A percentile compares a stretch with the other conserved stretches of the same genome.
Conservation (phyloP, 352 stramenopile species). For the Hyaloperonospora arabidopsidis region DNA sequence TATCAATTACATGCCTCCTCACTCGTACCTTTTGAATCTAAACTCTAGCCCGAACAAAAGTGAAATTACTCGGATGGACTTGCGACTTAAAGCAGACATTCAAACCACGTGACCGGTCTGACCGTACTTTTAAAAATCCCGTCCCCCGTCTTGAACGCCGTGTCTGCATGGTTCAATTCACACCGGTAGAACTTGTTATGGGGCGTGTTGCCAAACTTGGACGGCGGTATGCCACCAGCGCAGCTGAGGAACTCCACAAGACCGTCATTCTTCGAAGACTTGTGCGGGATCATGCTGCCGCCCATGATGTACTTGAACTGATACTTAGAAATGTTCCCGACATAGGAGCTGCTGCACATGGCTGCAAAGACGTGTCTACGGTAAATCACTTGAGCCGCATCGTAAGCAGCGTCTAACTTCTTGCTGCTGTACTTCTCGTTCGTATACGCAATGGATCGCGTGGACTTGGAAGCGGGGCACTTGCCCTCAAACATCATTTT, state of each 20-base stretch:
- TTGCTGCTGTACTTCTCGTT: conserved; percentile 10
- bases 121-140: conserved; percentile 25
- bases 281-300: conserved; percentile 25
- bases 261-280: conserved; percentile 32
- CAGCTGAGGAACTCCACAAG: conserved; percentile 43
- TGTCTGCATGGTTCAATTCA: conserved; percentile 44
- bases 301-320: conserved; percentile 28
- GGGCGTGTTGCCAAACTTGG: conserved; percentile 25
- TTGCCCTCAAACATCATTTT: neutral
- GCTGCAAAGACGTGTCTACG: conserved; percentile 22
- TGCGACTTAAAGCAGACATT: conserved; percentile 25
- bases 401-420: conserved; percentile 20
- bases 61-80: neutral
- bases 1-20: no score
- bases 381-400: conserved; percentile 26
- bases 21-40: neutral
- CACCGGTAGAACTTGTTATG: conserved; percentile 27
- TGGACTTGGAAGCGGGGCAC: neutral
- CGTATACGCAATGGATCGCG: neutral
- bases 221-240: conserved; percentile 7
- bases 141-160: conserved; percentile 40
- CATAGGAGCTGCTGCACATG: conserved; percentile 28
- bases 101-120: conserved; percentile 37
- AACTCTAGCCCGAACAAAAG: neutral
- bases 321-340: conserved; percentile 25